phyloP scores from a whole-genome alignment of 2,329 filamentous ascomycete genomes.

The Acrocalymma vagum region DNA sequence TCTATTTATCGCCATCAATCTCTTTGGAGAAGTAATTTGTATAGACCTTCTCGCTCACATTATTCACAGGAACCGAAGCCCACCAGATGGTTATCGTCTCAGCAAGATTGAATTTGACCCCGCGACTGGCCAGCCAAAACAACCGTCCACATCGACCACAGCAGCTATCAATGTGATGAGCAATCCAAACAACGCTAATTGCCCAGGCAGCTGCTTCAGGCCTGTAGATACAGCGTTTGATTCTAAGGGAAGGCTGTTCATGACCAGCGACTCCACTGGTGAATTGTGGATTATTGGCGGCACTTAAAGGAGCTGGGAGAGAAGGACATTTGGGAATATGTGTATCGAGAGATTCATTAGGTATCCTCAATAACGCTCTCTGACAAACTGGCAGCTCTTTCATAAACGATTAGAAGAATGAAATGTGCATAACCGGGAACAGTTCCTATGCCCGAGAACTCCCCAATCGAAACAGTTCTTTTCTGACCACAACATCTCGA shows the following conservation, averaged over 20 bases:
- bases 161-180: slow-evolving; percentile 28
- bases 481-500: too few relatives aligned
- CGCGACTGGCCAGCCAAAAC: slow-evolving; percentile 24
- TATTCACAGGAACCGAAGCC: slow-evolving; percentile 18
- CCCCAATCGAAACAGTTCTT: too few relatives aligned
- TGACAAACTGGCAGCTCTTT: too few relatives aligned
- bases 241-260: slow-evolving; percentile 24
- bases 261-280: slow-evolving; percentile 28
- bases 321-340: too few relatives aligned
- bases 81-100: slow-evolving; percentile 28
- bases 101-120: slow-evolving; percentile 30
- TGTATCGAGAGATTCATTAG: too few relatives aligned
- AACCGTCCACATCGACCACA: slow-evolving; percentile 20
- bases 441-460: too few relatives aligned
- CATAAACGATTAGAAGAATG: too few relatives aligned
- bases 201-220: slow-evolving; percentile 25
- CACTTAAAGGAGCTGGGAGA: too few relatives aligned
- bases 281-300: slow-evolving; percentile 29
- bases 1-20: not conserved
- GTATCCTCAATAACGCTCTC: too few relatives aligned
- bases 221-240: slow-evolving; percentile 27
- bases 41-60: not conserved
- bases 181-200: slow-evolving; percentile 22
- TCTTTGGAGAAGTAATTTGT: not conserved
- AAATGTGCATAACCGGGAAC: too few relatives aligned